phyloP scores from a whole-genome alignment of 805 yeast species.

The Lachancea mirantina region DNA sequence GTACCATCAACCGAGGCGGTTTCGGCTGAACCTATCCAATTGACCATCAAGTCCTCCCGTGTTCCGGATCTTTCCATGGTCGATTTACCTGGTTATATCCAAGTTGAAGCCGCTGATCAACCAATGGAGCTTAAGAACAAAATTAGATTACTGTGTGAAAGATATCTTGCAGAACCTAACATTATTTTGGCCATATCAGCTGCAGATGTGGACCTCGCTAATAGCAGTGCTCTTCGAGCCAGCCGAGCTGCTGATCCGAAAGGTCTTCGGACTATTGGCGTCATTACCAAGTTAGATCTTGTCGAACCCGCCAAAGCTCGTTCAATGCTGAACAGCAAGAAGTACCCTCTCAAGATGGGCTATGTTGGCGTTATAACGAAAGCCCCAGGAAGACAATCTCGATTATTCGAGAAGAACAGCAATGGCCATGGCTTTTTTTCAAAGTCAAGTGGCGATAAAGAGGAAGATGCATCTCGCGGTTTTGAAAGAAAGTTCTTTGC shows the following conservation, averaged over 20 bases:
- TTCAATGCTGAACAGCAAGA: slow-evolving; percentile 60
- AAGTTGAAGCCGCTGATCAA: slow-evolving; percentile 93
- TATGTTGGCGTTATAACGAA: slow-evolving; percentile 97
- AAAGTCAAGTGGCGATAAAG: slow-evolving; percentile 50
- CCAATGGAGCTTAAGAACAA: slow-evolving; percentile 75
- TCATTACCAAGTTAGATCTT: slow-evolving; percentile 86
- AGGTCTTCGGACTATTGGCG: slow-evolving; percentile 95
- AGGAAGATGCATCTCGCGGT: slow-evolving; percentile 43
- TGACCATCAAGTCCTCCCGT: slow-evolving; percentile 80
- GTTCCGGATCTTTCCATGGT: slow-evolving; percentile 92
- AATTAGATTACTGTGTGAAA: slow-evolving; percentile 73
- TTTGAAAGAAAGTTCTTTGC: slow-evolving; percentile 61
- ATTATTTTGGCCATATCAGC: slow-evolving; percentile 93
- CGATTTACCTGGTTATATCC: slow-evolving; percentile 96
- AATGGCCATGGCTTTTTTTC: slow-evolving; percentile 38
- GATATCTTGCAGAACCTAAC: slow-evolving; percentile 84
- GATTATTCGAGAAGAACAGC: slow-evolving; percentile 11
- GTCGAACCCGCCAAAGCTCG: slow-evolving; percentile 73
- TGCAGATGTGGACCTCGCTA: slow-evolving; percentile 96
- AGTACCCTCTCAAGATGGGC: slow-evolving; percentile 91
- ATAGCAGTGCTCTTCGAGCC: slow-evolving; percentile 89
- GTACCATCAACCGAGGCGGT: slow-evolving; percentile 83
- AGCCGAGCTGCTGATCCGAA: slow-evolving; percentile 83
- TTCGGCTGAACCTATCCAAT: slow-evolving; percentile 88
- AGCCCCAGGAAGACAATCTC: slow-evolving; percentile 40